These are phyloP conservation scores for Iris pallida DNA, from an alignment of 116 monocot species.

Conservation along the genomic window DNA sequence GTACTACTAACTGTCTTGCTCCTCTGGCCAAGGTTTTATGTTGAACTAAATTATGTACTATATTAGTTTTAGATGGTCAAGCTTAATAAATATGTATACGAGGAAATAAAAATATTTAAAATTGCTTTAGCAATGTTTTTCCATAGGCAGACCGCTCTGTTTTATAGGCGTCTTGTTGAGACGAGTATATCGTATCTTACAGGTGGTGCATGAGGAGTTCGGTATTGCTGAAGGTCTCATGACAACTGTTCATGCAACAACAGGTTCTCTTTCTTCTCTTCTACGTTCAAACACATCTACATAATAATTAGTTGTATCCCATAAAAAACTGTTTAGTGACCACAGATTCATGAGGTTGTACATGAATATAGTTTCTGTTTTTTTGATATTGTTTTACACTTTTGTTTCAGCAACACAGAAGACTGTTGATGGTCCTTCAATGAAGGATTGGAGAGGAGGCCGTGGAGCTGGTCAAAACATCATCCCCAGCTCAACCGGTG, in stretches of 20 bases:
- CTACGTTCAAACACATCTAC: neutral
- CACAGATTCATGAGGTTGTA: neutral
- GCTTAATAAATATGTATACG: neutral
- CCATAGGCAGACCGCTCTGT: neutral
- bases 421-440: constrained; percentile 97
- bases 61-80: neutral
- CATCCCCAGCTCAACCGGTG: constrained; percentile 98
- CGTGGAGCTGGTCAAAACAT: constrained; percentile 98
- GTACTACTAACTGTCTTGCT: constrained; percentile 98
- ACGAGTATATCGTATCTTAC: constrained; percentile 14
- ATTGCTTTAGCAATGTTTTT: neutral
- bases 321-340: neutral
- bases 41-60: neutral
- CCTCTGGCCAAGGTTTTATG: constrained; percentile 80
- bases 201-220: constrained; percentile 99
- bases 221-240: constrained; percentile 96
- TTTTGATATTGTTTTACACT: constrained; percentile 6
- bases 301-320: neutral
- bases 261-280: constrained; percentile 44
- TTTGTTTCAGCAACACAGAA: constrained; percentile 83
- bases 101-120: no score
- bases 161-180: neutral
- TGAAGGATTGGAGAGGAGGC: constrained; percentile 97
- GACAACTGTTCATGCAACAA: constrained; percentile 99
- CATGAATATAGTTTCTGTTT: neutral